Base-by-base conservation (phyloP, 2,329 filamentous ascomycete species). In the Trichophyton equinum region DNA sequence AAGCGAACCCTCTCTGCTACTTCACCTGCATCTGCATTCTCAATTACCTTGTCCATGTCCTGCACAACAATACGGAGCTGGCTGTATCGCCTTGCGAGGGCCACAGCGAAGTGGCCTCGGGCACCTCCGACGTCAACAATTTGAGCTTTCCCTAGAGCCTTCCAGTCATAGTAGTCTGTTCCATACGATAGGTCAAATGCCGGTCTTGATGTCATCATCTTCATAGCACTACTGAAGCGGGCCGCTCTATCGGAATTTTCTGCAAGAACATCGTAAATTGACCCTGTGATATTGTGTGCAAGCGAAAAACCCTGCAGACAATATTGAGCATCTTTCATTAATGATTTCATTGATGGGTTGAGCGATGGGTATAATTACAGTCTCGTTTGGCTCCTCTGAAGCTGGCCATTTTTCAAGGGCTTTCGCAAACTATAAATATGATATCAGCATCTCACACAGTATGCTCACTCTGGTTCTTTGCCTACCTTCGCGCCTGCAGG, bases 1-100 rank as follows among this genome's bases (percentile, higher is more conserved):
- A 76, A 76, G 5, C 64, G 66, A 46, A 74, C 68, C 55, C 71
- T 70, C 18, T 55, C 22, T 30, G 60, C 59, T 36, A 63, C 53
- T 7, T 63, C 58, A 25, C 42, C 30, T 11, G 62, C 60, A 59
- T 51, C 63, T 59, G 8, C 64, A 62, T 1, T n/a, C 38, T 42
- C 38, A n/a, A 42, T n/a, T 6, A 42, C 15, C 38, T 42, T 42
- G 13, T 13, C 15, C 38, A 42, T 42, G 5, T 42, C 38, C 38
- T 42, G 38, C 13, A 42, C 38, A 42, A 42, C 5, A 6, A 42
- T n/a, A 42, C 38, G 38, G 38, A 42, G 38, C 13, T 42, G 38
- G 5, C 38, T 42, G 15, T 42, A 42, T 42, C 13, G 13, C 15
- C 15, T 42, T 42, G 38, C 38, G 13, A 42, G 38, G 3, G 38